Conservation (phyloP, 2,329 filamentous ascomycete species). For the Cyphellophora attinorum region DNA sequence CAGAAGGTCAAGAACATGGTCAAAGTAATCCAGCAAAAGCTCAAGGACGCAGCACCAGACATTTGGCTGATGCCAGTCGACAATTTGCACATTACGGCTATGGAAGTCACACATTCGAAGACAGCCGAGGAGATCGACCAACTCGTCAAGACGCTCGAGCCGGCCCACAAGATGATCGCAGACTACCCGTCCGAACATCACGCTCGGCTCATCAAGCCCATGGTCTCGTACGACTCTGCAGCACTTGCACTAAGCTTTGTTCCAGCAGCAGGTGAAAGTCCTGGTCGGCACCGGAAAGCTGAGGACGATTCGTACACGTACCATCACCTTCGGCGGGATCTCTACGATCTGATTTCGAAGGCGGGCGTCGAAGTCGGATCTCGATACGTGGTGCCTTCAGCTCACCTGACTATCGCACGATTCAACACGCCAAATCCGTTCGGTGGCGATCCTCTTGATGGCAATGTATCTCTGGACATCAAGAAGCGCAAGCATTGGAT, state of each 20-base stretch:
- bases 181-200: constrained; percentile 53
- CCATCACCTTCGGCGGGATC: constrained; percentile 76
- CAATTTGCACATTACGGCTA: constrained; percentile 71
- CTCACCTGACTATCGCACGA: constrained; percentile 77
- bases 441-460: constrained; percentile 30
- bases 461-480: constrained; percentile 26
- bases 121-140: constrained; percentile 58
- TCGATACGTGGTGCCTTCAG: constrained; percentile 79
- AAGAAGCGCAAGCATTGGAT: constrained; percentile 57
- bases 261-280: constrained; percentile 58
- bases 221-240: constrained; percentile 73
- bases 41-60: constrained; percentile 60
- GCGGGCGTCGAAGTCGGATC: constrained; percentile 63
- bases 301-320: constrained; percentile 67
- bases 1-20: constrained; percentile 60
- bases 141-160: constrained; percentile 48
- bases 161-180: constrained; percentile 39
- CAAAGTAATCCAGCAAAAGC: constrained; percentile 55
- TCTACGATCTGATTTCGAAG: constrained; percentile 53
- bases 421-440: constrained; percentile 62
- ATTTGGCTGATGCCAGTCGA: constrained; percentile 79
- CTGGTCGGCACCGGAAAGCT: constrained; percentile 20
- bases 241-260: constrained; percentile 82
- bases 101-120: constrained; percentile 76
- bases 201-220: constrained; percentile 68